phyloP scores from a whole-genome alignment of 2,329 filamentous ascomycete genomes.

The Colletotrichum lini region DNA sequence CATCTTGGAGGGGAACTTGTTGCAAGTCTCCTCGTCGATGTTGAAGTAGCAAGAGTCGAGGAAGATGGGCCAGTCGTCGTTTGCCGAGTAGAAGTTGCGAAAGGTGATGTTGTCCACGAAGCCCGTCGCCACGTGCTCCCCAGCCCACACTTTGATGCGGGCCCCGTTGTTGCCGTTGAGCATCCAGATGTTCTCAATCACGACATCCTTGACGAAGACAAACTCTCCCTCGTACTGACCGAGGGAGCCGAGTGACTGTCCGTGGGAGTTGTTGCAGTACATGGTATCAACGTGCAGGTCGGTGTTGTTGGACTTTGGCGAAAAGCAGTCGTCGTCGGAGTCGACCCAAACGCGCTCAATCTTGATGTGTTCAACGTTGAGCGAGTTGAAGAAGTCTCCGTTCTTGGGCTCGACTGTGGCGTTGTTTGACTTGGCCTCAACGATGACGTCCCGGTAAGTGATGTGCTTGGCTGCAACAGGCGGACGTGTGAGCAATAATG shows the following conservation, averaged over 20 bases:
- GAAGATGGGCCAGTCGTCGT: conserved; percentile 70
- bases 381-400: conserved; percentile 73
- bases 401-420: conserved; percentile 66
- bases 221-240: conserved; percentile 69
- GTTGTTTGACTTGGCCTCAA: conserved; percentile 67
- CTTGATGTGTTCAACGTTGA: conserved; percentile 68
- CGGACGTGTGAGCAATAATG: background rate
- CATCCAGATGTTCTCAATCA: conserved; percentile 72
- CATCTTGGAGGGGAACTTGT: conserved; percentile 67
- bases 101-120: conserved; percentile 75
- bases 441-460: conserved; percentile 66
- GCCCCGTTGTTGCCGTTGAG: conserved; percentile 67
- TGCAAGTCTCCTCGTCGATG: conserved; percentile 63
- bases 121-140: conserved; percentile 69
- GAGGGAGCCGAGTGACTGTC: conserved; percentile 70
- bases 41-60: conserved; percentile 76
- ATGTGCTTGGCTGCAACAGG: conserved; percentile 59
- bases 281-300: conserved; percentile 71
- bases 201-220: conserved; percentile 69
- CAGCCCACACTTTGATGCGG: conserved; percentile 74
- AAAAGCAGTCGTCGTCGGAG: conserved; percentile 72
- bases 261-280: conserved; percentile 73
- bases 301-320: conserved; percentile 71
- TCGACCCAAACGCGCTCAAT: conserved; percentile 66
- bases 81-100: conserved; percentile 71